Evolutionary conservation across 129 eudicot genomes (phyloP), one percentile per base, ranked within the genome.

Genomic region (Helichrysum umbraculigerum): DNA sequence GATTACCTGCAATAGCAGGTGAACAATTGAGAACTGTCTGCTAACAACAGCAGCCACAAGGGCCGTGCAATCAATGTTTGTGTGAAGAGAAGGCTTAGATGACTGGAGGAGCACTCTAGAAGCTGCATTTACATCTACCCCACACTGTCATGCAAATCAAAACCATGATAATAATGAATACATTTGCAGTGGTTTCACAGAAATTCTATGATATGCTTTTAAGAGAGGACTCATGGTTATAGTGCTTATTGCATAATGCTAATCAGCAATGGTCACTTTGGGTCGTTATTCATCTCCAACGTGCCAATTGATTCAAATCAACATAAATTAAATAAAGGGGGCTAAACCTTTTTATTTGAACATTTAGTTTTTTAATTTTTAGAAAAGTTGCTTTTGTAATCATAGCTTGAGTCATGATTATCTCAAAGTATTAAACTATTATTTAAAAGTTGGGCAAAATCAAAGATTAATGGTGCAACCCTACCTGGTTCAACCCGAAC

Each of bases 31-130:
- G 25, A 64, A 44, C 44, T 64, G 69, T 64, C 69, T 64, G 69
- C 69, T 64, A 64, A 64, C 69, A 64, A 64, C 69, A 64, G 44
- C 69, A 64, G 69, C 69, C 44, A 64, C 69, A 64, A 64, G 69
- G 39, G 69, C 44, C 11, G 69, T 7, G 69, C 69, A 64, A 22
- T 32, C 12, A 1, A 32, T 32, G 44, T 32, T 64, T 32, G 25
- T 64, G 20, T 32, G 44, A 4, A 32, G 69, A 32, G 69, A 64
- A 64, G 69, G 69, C 69, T 64, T 64, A 33, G 25, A 64, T 34
- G 69, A 64, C 25, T 64, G 37, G 22, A 64, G 42, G 25, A 64
- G 44, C 11, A 32, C 44, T 34, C 69, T 32, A 16, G 69, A 25
- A 5, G 69, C 4, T 6, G 25, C 22, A 64, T 64, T 64, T 64